phyloP scores from a whole-genome alignment of 2,329 filamentous ascomycete genomes.

The Claviceps capensis region DNA sequence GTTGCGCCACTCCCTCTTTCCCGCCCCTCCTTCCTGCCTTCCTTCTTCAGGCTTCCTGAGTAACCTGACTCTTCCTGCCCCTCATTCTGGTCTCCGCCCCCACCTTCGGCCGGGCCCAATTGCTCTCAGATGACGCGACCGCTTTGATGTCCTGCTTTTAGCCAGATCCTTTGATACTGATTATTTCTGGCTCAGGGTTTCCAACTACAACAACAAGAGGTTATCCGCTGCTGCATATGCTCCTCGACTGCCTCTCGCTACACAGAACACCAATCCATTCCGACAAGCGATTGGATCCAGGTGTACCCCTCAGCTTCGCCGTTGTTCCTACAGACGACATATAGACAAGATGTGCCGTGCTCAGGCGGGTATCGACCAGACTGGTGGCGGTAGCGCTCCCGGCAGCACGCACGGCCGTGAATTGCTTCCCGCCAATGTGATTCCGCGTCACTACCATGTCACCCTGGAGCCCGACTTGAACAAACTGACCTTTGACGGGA shows the following conservation, averaged over 20 bases:
- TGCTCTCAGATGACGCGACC: conserved; percentile 1
- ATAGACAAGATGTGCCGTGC: conserved; percentile 48
- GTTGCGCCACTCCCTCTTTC: neutral
- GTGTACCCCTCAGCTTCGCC: conserved; percentile 23
- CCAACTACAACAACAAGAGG: neutral
- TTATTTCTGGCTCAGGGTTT: neutral
- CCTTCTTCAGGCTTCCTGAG: neutral
- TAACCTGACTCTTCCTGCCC: neutral
- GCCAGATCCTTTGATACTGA: conserved; percentile 1
- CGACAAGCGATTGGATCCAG: neutral
- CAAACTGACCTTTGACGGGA: conserved; percentile 76
- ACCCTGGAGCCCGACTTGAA: conserved; percentile 84
- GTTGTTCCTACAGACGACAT: conserved; percentile 62
- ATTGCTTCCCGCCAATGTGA: conserved; percentile 81
- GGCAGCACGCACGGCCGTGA: conserved; percentile 39
- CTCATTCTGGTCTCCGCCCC: neutral
- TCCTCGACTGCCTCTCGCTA: neutral
- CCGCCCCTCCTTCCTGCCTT: neutral
- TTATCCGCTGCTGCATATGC: conserved; percentile 1
- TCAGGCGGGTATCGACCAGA: conserved; percentile 20
- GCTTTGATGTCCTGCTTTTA: conserved; percentile 5
- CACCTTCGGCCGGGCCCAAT: neutral
- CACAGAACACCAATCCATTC: neutral
- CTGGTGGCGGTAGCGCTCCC: conserved; percentile 16
- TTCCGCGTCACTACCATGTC: conserved; percentile 83